phyloP scores from a whole-genome alignment of 2,329 filamentous ascomycete genomes.

The Pseudogymnoascus sp. region DNA sequence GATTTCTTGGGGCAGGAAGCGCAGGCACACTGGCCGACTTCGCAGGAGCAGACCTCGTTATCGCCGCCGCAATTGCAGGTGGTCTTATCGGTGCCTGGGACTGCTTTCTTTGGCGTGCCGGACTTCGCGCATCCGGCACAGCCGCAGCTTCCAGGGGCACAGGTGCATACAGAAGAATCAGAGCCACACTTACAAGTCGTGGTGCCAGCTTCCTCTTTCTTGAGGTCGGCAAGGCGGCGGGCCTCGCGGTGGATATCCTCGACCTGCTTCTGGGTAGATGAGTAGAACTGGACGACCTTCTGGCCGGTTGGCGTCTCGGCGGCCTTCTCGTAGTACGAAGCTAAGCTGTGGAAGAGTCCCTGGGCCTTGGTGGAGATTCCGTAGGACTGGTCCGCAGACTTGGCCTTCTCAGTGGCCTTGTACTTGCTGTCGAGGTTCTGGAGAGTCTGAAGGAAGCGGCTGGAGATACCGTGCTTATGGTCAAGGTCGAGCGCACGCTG shows the following conservation, averaged over 20 bases:
- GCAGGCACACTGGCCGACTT: constrained; percentile 32
- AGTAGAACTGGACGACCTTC: constrained; percentile 83
- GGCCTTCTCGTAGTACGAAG: constrained; percentile 93
- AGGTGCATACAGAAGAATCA: constrained; percentile 29
- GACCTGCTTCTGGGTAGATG: constrained; percentile 76
- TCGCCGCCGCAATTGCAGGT: constrained; percentile 32
- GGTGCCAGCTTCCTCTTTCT: constrained; percentile 57
- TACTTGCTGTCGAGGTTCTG: constrained; percentile 73
- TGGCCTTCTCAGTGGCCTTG: constrained; percentile 80
- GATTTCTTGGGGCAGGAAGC: constrained; percentile 20
- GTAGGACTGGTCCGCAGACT: constrained; percentile 76
- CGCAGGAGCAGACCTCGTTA: constrained; percentile 29
- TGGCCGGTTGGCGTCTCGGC: constrained; percentile 78
- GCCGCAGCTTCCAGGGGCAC: constrained; percentile 31
- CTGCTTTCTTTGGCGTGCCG: constrained; percentile 30
- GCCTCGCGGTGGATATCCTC: constrained; percentile 92
- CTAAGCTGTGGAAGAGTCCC: constrained; percentile 54
- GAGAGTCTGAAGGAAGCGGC: constrained; percentile 69
- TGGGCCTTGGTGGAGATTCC: constrained; percentile 68
- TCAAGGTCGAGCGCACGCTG: constrained; percentile 81
- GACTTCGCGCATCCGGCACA: constrained; percentile 32
- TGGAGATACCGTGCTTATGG: constrained; percentile 77
- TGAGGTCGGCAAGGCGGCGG: constrained; percentile 76
- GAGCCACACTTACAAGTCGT: constrained; percentile 30
- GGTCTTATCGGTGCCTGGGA: constrained; percentile 31